A percentile compares a stretch with the other conserved stretches of the same genome.
Evolutionary conservation across 345 rosid species (phyloP).

Genomic region (Citrus cavaleriei): DNA sequence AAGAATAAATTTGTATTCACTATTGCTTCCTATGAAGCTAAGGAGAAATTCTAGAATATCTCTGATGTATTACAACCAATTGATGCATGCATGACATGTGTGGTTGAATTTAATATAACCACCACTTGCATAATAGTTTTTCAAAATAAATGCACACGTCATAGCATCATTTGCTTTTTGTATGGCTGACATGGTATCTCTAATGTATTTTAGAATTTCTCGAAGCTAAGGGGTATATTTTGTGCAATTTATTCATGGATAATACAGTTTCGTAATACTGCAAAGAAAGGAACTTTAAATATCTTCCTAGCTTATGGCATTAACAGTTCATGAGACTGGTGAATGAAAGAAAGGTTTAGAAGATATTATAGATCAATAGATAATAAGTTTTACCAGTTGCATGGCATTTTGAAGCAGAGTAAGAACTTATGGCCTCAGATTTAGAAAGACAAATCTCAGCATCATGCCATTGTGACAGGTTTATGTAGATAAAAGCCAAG

Average conservation of each 20-base stretch:
- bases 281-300: background rate
- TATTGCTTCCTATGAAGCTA: background rate
- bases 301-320: background rate
- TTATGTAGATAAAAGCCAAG: constrained; percentile 58
- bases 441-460: constrained; percentile 79
- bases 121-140: too few species aligned
- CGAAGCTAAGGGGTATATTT: background rate
- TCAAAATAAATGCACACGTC: too few species aligned
- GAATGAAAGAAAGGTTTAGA: background rate
- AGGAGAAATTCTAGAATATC: too few species aligned
- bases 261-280: background rate
- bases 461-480: constrained; percentile 62
- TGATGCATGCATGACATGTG: too few species aligned
- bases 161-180: too few species aligned
- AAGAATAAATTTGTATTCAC: background rate
- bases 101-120: too few species aligned
- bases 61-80: too few species aligned
- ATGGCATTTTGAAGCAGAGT: constrained; percentile 55
- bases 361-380: background rate
- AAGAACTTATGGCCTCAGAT: constrained; percentile 49
- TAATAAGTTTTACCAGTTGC: constrained; percentile 35
- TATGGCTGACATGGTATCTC: too few species aligned
- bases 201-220: too few species aligned
- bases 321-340: background rate
- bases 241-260: background rate